phyloP scores from a whole-genome alignment of 2,329 filamentous ascomycete species.

The Colletotrichum coccodes region DNA sequence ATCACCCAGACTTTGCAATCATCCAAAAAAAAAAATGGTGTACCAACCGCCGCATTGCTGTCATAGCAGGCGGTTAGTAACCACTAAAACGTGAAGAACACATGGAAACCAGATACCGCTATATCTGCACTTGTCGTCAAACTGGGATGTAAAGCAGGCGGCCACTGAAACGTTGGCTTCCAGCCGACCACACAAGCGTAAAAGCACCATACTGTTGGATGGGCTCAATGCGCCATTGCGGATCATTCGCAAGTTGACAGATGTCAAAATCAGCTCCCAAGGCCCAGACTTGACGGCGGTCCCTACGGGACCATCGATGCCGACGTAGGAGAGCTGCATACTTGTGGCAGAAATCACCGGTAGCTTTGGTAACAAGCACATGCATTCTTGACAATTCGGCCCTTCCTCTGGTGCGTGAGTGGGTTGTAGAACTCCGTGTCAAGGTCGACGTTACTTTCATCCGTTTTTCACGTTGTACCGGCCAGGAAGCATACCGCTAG shows the following conservation, averaged over 20 bases:
- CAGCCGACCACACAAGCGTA: not conserved
- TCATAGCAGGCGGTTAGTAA: too few relatives aligned
- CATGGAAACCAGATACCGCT: too few relatives aligned
- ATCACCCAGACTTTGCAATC: not conserved
- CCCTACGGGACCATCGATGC: not conserved
- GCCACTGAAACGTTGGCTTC: not conserved
- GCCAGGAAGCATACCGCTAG: not conserved
- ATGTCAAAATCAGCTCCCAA: constrained; percentile 14
- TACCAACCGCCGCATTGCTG: too few relatives aligned
- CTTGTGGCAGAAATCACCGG: not conserved
- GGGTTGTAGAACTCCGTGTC: not conserved
- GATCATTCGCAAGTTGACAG: constrained; percentile 17
- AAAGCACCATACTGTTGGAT: not conserved
- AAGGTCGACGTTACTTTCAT: not conserved
- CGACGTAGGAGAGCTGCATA: not conserved
- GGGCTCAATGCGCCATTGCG: not conserved
- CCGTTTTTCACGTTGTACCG: not conserved
- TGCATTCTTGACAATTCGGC: not conserved
- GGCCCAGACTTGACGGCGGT: not conserved
- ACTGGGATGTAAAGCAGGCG: not conserved
- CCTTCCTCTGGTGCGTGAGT: not conserved
- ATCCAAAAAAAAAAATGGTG: too few relatives aligned
- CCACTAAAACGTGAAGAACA: too few relatives aligned
- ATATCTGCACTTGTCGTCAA: not conserved
- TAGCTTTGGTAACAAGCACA: not conserved